A percentile compares a stretch with the other conserved stretches of the same genome.
phyloP scores from a whole-genome alignment of 345 rosid genomes.

The Balakata baccata region DNA sequence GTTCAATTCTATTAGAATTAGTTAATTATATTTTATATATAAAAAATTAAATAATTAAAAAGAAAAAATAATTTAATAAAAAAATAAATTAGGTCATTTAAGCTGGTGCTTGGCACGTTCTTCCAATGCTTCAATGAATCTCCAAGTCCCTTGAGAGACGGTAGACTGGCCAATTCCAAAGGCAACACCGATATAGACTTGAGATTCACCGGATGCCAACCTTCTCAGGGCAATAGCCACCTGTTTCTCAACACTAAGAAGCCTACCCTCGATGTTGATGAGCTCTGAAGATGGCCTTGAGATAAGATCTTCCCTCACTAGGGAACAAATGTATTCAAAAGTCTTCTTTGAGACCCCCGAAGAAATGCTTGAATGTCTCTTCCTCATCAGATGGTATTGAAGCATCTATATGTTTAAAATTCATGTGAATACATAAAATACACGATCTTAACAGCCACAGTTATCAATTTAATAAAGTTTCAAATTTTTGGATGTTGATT shows the following conservation, averaged over 20 bases:
- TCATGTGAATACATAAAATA: neutral
- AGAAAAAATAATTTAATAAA: too few relatives aligned
- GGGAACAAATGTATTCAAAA: constrained; percentile 79
- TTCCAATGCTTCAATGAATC: constrained; percentile 93
- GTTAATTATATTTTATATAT: too few relatives aligned
- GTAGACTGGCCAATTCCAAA: constrained; percentile 96
- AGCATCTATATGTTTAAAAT: constrained; percentile 30
- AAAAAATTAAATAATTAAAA: too few relatives aligned
- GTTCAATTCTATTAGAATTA: too few relatives aligned
- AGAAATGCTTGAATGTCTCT: constrained; percentile 86
- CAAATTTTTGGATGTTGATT: neutral
- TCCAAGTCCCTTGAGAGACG: constrained; percentile 97
- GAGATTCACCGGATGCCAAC: constrained; percentile 94
- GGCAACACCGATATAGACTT: constrained; percentile 87
- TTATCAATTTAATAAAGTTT: neutral
- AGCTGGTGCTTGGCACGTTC: constrained; percentile 87
- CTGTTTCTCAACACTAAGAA: constrained; percentile 93
- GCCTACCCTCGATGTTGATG: constrained; percentile 95
- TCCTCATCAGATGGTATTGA: constrained; percentile 57
- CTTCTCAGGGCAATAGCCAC: constrained; percentile 87
- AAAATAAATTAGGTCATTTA: constrained; percentile 82
- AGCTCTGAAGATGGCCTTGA: constrained; percentile 95
- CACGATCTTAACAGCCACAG: neutral
- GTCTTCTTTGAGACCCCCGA: constrained; percentile 78
- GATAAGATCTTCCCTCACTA: constrained; percentile 80